These are phyloP conservation scores for Camelina sativa DNA, from an alignment of 345 rosid species.

Conservation along the genomic window DNA sequence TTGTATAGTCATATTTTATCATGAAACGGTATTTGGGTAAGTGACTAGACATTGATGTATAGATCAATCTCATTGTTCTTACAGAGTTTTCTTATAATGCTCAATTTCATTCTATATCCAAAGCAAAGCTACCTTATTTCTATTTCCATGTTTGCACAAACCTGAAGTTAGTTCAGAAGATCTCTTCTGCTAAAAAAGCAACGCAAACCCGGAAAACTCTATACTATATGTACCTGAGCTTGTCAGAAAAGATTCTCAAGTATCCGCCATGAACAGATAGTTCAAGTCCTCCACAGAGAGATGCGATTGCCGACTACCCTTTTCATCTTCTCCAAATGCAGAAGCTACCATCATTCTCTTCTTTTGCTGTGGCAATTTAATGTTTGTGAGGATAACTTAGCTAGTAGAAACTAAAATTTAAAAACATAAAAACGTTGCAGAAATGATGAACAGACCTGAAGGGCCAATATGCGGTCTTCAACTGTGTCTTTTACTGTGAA, in stretches of 20 bases:
- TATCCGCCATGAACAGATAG: constrained; percentile 81
- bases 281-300: constrained; percentile 84
- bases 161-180: constrained; percentile 19
- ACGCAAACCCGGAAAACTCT: background rate
- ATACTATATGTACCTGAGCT: constrained; percentile 15
- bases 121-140: background rate
- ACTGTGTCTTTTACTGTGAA: constrained; percentile 89
- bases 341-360: constrained; percentile 94
- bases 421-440: constrained; percentile 11
- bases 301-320: constrained; percentile 68
- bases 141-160: constrained; percentile 13
- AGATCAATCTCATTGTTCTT: constrained; percentile 16
- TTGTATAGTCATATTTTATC: constrained; percentile 31
- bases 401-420: background rate
- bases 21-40: constrained; percentile 3
- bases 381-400: constrained; percentile 6
- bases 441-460: constrained; percentile 58
- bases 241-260: constrained; percentile 12
- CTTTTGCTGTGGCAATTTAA: constrained; percentile 57
- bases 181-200: background rate
- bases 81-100: background rate
- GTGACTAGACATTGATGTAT: constrained; percentile 2
- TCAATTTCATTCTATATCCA: constrained; percentile 14
- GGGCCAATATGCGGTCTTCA: constrained; percentile 88
- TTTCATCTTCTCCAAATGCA: constrained; percentile 92